Base-by-base conservation (phyloP, 2,329 filamentous ascomycete species). In the Sphaerulina musiva region DNA sequence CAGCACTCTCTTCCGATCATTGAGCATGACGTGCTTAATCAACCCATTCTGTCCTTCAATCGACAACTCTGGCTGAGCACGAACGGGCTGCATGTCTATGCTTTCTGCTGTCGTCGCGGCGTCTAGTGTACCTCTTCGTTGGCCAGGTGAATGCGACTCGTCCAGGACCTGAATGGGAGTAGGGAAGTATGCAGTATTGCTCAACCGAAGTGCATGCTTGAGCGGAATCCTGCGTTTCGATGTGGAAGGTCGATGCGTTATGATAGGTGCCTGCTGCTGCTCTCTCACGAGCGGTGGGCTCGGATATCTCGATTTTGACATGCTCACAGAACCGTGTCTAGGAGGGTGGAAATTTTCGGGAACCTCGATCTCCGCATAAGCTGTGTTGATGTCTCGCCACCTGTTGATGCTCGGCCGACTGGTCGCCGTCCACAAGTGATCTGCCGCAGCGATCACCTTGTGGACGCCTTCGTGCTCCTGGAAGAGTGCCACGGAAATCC, bases 41-140 rank as follows among this genome's bases (percentile, higher is more conserved):
- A 98, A 74, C 8, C 93, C 93, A 72, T 95, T 92, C 66, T 96
- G 91, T 1, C 93, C 93, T 71, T 96, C 90, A 46, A 98, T 93
- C 1, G 75, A 69, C 48, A 73, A 72, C 45, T 78, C 76, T n/a
- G 76, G 76, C 44, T 74, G 66, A 14, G 58, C 58, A 43, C 74
- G 67, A 7, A 75, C 66, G 2, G 76, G 72, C 11, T 72, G 67
- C 20, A 68, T 59, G 3, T 49, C 70, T 66, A 45, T 40, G 9
- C 66, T 45, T 32, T 67, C 65, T 1, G 53, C 46, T 20, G 54
- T 56, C 29, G 47, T 41, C 3, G 14, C 14, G 14, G 54, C 23
- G 4, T 58, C 57, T 45, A 62, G 32, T 0, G 87, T 89, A 68
- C 92, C 88, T 56, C 59, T 59, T 85, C 82, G 41, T 7, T 57